Conservation (phyloP, 1,284 basidiomycete genomes). For the Microstroma glucosiphilum region DNA sequence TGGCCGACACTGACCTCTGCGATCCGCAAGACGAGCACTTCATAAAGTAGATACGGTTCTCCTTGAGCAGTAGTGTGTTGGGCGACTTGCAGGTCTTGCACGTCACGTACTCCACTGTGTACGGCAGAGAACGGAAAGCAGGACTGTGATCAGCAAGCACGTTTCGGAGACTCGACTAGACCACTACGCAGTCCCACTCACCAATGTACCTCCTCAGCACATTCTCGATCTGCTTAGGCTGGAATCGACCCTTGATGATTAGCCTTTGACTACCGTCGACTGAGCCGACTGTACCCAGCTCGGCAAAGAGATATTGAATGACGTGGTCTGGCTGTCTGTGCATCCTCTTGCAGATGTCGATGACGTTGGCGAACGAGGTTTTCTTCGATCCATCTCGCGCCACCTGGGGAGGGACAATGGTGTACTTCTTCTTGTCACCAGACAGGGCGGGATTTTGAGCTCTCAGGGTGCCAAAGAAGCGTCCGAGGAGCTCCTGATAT, state of each 20-base stretch:
- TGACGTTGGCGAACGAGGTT: slow-evolving; percentile 90
- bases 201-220: slow-evolving; percentile 86
- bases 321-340: slow-evolving; percentile 98
- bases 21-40: slow-evolving; percentile 91
- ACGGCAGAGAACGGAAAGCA: slow-evolving; percentile 44
- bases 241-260: slow-evolving; percentile 95
- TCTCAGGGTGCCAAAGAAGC: slow-evolving; percentile 86
- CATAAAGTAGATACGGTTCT: slow-evolving; percentile 99
- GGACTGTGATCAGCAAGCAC: slow-evolving; percentile 10
- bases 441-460: slow-evolving; percentile 84
- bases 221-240: slow-evolving; percentile 98
- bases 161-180: background rate
- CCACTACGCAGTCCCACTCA: slow-evolving; percentile 55
- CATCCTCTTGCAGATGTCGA: slow-evolving; percentile 97
- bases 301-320: slow-evolving; percentile 92
- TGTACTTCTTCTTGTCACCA: slow-evolving; percentile 77
- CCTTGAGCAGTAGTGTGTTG: slow-evolving; percentile 90
- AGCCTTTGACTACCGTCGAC: slow-evolving; percentile 87
- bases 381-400: slow-evolving; percentile 92
- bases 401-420: slow-evolving; percentile 92
- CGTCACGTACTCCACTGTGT: slow-evolving; percentile 85
- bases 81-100: slow-evolving; percentile 99
- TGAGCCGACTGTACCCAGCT: slow-evolving; percentile 95
- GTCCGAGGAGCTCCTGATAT: slow-evolving; percentile 87
- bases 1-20: slow-evolving; percentile 82